Evolutionary conservation across 208 protist genomes (phyloP), one percentile per base, ranked within the genome.

Genomic region (Porcisia hertigi): DNA sequence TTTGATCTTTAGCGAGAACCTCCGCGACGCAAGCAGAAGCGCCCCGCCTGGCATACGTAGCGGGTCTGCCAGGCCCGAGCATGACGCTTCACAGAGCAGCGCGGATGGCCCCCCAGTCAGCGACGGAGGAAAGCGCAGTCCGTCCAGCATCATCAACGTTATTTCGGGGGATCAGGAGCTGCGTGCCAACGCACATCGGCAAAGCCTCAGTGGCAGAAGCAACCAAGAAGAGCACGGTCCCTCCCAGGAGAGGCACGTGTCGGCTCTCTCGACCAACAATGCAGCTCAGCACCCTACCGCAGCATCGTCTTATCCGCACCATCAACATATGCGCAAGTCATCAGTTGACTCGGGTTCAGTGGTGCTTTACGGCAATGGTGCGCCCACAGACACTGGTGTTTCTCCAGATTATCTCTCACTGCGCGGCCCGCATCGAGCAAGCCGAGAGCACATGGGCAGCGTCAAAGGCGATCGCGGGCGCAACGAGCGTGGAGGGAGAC

Each of bases 111-210:
- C 25, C 47, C 65, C 64, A 1, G 79, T 75, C n/a, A 81, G 79
- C 59, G 76, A 64, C 9, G 73, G 67, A 47, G 41, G 74, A 59
- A 69, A 66, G 2, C 59, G 72, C 71, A 84, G 72, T 63, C 74
- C 73, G 45, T 79, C 73, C 59, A 83, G 80, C 55, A 71, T 54
- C 39, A 88, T 88, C 59, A 88, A 88, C 63, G 77, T 88, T 25
- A 58, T 88, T 11, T 81, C 69, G 23, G 84, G 84, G 12, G 75
- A 88, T 11, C 70, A 83, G 47, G 77, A 82, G 69, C 73, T 88
- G 30, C 74, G 76, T 7, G 75, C 80, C 41, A 79, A 83, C 62
- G 80, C 77, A 54, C 79, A 79, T 36, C 78, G 14, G 58, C 62
- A 59, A 39, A 53, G 12, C 14, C 12, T 16, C 57, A 36, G 55